A percentile compares a stretch with the other conserved stretches of the same genome.
phyloP scores from a whole-genome alignment of 352 stramenopile genomes.

The Globisporangium paddicum region DNA sequence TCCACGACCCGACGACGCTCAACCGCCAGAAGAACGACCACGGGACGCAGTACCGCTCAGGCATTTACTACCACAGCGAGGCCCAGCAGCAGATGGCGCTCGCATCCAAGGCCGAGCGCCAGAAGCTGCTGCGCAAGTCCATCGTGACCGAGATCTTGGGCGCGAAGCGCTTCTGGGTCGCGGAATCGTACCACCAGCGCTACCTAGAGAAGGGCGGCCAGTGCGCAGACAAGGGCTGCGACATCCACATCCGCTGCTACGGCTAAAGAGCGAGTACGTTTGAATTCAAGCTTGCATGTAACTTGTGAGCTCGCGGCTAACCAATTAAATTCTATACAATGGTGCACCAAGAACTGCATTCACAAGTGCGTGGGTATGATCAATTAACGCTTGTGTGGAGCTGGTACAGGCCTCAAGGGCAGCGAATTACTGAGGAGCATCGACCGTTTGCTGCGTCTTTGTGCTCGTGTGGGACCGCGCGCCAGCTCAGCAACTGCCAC shows the following conservation, averaged over 20 bases:
- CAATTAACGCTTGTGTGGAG: too few species aligned
- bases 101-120: slow-evolving; percentile 58
- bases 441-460: not conserved
- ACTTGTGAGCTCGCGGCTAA: not conserved
- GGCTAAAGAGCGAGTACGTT: slow-evolving; percentile 27
- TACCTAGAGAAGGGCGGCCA: slow-evolving; percentile 96
- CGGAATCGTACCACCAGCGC: slow-evolving; percentile 95
- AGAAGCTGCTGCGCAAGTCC: slow-evolving; percentile 61
- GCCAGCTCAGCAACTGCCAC: not conserved
- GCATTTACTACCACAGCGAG: slow-evolving; percentile 93
- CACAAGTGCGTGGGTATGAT: too few species aligned
- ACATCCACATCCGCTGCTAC: slow-evolving; percentile 91
- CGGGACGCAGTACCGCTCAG: slow-evolving; percentile 95
- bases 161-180: slow-evolving; percentile 88
- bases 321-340: not conserved
- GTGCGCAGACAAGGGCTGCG: slow-evolving; percentile 90
- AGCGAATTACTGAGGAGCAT: not conserved
- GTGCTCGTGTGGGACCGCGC: not conserved
- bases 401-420: too few species aligned
- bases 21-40: slow-evolving; percentile 87
- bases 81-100: slow-evolving; percentile 76
- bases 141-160: slow-evolving; percentile 92
- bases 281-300: not conserved
- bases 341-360: too few species aligned
- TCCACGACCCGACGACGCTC: slow-evolving; percentile 92